A percentile compares a stretch with the other conserved stretches of the same genome.
Conservation (phyloP, 1,284 basidiomycete genomes). For the Termitomyces sp. region DNA sequence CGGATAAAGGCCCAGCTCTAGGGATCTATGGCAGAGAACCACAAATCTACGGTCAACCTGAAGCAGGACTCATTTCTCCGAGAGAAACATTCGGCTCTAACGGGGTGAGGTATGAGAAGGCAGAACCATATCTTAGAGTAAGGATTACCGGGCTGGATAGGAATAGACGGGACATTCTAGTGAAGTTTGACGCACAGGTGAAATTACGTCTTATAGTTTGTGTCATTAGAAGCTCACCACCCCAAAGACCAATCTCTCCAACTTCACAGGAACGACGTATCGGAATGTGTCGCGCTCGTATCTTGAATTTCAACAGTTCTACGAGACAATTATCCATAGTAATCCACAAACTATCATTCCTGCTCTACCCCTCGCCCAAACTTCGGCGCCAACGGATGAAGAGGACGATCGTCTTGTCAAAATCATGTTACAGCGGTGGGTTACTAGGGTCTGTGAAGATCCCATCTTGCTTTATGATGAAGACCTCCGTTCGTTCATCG, state of each 20-base stretch:
- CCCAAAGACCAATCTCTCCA: slow-evolving; percentile 84
- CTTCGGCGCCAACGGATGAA: slow-evolving; percentile 91
- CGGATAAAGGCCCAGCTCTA: slow-evolving; percentile 44
- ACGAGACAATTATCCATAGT: slow-evolving; percentile 77
- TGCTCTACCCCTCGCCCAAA: slow-evolving; percentile 86
- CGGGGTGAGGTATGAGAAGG: slow-evolving; percentile 65
- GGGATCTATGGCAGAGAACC: slow-evolving; percentile 72
- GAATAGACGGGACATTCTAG: slow-evolving; percentile 87
- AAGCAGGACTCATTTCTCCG: slow-evolving; percentile 75
- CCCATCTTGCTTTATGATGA: slow-evolving; percentile 83
- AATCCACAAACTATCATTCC: slow-evolving; percentile 91
- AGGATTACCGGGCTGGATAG: slow-evolving; percentile 86
- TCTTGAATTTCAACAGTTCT: slow-evolving; percentile 87
- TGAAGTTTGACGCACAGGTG: slow-evolving; percentile 92
- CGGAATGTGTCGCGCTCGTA: slow-evolving; percentile 90
- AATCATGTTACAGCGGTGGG: slow-evolving; percentile 90
- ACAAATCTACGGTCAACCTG: slow-evolving; percentile 78
- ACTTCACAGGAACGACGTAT: slow-evolving; percentile 85
- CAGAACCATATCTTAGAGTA: slow-evolving; percentile 79
- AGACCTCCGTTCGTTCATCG: slow-evolving; percentile 87
- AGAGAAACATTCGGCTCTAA: slow-evolving; percentile 56
- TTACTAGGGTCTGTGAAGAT: slow-evolving; percentile 86
- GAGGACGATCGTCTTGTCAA: slow-evolving; percentile 92
- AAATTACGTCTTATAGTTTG: slow-evolving; percentile 19
- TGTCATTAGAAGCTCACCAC: slow-evolving; percentile 8